A percentile compares a stretch with the other conserved stretches of the same genome.
Conservation (phyloP, 2,329 filamentous ascomycete genomes). For the Thelonectria rubi region DNA sequence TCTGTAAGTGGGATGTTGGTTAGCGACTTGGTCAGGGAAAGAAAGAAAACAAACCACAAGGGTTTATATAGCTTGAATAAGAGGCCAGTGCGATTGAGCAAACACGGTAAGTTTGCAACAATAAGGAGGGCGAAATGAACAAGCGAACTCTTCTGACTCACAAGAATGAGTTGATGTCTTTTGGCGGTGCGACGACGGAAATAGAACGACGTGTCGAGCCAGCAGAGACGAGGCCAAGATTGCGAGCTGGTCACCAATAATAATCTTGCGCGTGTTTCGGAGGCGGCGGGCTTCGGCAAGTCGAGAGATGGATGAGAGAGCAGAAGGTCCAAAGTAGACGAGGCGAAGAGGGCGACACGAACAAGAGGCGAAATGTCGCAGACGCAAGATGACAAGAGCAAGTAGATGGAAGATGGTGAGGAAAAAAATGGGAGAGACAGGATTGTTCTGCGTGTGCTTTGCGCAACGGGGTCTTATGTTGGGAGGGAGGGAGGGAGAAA, state of each 20-base stretch:
- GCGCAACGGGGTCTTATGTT: slow-evolving; percentile 24
- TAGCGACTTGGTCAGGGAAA: slow-evolving; percentile 19
- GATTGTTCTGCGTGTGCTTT: too few species aligned
- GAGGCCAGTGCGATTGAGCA: background rate
- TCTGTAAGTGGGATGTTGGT: slow-evolving; percentile 26
- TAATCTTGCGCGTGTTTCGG: slow-evolving; percentile 45
- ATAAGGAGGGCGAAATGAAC: slow-evolving; percentile 22
- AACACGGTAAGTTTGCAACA: slow-evolving; percentile 17
- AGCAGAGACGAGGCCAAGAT: slow-evolving; percentile 42
- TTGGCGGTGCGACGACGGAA: slow-evolving; percentile 43
- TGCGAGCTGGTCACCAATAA: slow-evolving; percentile 48
- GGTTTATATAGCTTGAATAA: background rate
- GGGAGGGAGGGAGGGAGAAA: slow-evolving; percentile 21
- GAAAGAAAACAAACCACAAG: too few species aligned
- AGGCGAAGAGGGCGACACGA: slow-evolving; percentile 48
- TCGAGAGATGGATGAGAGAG: background rate
- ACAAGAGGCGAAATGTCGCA: slow-evolving; percentile 44
- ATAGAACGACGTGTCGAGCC: slow-evolving; percentile 42
- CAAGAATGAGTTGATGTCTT: slow-evolving; percentile 32
- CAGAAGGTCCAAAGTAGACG: slow-evolving; percentile 32
- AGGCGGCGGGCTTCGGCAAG: slow-evolving; percentile 35
- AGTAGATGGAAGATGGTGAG: slow-evolving; percentile 12
- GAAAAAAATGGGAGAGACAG: slow-evolving; percentile 11
- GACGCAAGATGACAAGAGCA: slow-evolving; percentile 33
- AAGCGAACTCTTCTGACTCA: slow-evolving; percentile 48